Base-by-base conservation (phyloP, 1,139 yeast species). In the Suhomyces chickasaworum region DNA sequence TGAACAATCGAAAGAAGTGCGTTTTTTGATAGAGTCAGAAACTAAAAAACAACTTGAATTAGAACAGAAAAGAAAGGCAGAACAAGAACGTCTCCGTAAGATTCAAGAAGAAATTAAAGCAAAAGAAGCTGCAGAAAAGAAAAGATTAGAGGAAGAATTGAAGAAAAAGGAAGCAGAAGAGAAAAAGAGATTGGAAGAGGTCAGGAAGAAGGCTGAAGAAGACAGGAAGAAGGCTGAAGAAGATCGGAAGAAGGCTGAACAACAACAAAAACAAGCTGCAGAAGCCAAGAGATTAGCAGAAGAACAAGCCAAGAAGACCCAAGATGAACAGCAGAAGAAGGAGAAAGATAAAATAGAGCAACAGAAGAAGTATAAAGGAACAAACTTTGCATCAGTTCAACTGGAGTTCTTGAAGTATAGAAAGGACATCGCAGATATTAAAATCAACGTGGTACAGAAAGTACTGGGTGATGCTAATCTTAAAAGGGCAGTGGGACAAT, bases 361-460 rank as follows among this genome's bases (percentile, higher is more conserved):
- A 23, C 50, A 48, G 41, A 53, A 49, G 52, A 64, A 47, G 10
- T 38, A 49, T 32, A 54, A 53, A 2, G 46, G 68, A 21, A 73
- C 84, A 0, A 66, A 73, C 53, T 69, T 67, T 44, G 40, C 49
- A 0, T 56, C 56, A 0, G 73, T 87, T 8, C 81, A 79, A 41
- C 57, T 61, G 21, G 73, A 69, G 23, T 85, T 81, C 52, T 43
- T 67, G n/a, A 63, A 72, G 38, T 80, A 86, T 57, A 82, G 77
- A 55, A 63, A 75, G 41, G 77, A 77, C 53, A 87, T 88, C 45
- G 63, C 60, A 5, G 77, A 76, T 32, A 86, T 89, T 50, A 88
- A 89, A 57, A 53, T 57, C 1, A 71, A 77, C 20, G 75, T 91
- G 31, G 84, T 80, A 7, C 73, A 68, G 32, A 73, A 71, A 32